Base-by-base conservation (phyloP, 192 early-diverging fungal species). In the Coemansia reversa region DNA sequence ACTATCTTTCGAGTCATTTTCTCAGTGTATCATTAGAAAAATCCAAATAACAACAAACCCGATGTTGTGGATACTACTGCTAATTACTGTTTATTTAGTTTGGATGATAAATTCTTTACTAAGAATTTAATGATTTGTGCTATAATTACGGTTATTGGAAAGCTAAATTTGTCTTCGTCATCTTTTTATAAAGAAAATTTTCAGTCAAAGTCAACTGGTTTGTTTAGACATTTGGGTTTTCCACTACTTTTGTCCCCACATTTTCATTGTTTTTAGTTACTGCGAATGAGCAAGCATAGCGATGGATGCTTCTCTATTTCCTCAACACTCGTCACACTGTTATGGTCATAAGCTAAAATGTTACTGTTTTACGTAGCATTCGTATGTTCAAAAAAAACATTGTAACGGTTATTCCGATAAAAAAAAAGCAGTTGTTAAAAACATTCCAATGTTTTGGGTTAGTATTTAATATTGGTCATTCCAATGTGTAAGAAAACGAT, bases 351-450 rank as follows among this genome's bases (percentile, higher is more conserved):
- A 16, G 39, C 14, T 14, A 14, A 9, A 45, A 45, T 14, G 16
- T 45, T 45, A 45, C 39, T 45, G 39, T 45, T 45, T 16, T 45
- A 11, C 9, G 14, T 45, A 45, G 16, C 12, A 9, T 45, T 5
- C 39, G 12, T 45, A 5, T 4, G 12, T 45, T 45, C 39, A 45
- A 45, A 35, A 45, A 35, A 27, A 45, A 16, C 39, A 45, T 45
- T 45, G 39, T 16, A 16, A 45, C 39, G 16, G 39, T 45, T 45
- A 45, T 45, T 27, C 27, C 12, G 14, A 9, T 45, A 45, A 9
- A 45, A 45, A 39, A 45, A 45, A 45, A 45, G 39, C 39, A 45
- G 39, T 45, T 45, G 39, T 16, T 45, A 45, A 45, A 45, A 45
- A 45, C 3, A 45, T 45, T 4, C 14, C 39, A 45, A 45, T 45